These are phyloP conservation scores for Alternaria novae-zelandiae DNA, from an alignment of 2,329 filamentous ascomycete genomes.

Conservation along the genomic window DNA sequence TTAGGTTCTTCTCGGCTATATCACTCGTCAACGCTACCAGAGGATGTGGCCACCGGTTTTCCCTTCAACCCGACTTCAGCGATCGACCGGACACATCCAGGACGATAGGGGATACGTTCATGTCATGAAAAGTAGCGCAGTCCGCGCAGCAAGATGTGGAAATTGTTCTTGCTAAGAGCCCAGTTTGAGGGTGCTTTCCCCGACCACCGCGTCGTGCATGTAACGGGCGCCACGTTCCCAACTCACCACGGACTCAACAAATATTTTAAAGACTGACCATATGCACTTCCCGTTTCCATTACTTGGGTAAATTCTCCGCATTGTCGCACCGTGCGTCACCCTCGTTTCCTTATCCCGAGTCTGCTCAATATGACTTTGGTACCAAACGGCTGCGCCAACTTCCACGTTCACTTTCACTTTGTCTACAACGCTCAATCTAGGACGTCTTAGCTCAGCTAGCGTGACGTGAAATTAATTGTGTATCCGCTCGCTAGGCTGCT, in stretches of 20 bases:
- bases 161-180: background rate
- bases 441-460: background rate
- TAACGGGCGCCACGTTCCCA: background rate
- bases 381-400: background rate
- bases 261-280: background rate
- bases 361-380: background rate
- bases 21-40: background rate
- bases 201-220: background rate
- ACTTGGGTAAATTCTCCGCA: background rate
- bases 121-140: background rate
- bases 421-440: background rate
- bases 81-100: background rate
- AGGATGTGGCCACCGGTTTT: background rate
- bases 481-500: background rate
- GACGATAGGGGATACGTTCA: background rate
- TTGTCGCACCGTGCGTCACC: background rate
- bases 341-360: background rate
- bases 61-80: background rate
- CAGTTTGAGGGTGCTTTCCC: background rate
- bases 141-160: background rate
- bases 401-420: slow-evolving; percentile 5
- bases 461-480: background rate
- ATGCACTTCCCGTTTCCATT: too few species aligned
- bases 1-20: background rate
- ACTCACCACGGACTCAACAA: background rate